A percentile compares a stretch with the other conserved stretches of the same genome.
phyloP scores from a whole-genome alignment of 257 asterid genomes.

The Gardenia jasminoides region DNA sequence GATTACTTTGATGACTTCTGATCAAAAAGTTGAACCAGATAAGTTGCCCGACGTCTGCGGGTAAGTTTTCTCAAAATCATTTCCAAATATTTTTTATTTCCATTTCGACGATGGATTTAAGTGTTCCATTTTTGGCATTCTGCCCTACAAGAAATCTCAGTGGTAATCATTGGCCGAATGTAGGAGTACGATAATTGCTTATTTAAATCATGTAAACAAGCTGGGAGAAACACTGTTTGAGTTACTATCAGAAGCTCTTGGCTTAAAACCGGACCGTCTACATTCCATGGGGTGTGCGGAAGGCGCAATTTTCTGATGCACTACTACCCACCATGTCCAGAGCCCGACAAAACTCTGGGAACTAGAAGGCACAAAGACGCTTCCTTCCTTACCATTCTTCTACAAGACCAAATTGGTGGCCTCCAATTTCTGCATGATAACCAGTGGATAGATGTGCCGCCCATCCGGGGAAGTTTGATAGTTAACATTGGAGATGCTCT shows the following conservation, averaged over 20 bases:
- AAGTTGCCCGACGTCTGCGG: conserved; percentile 64
- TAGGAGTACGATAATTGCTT: too few species aligned
- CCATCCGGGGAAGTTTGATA: conserved; percentile 45
- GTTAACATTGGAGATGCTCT: too few species aligned
- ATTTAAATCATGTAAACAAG: too few species aligned
- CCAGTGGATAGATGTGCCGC: conserved; percentile 46
- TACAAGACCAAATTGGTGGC: conserved; percentile 67
- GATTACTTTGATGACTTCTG: conserved; percentile 26
- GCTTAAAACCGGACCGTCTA: too few species aligned
- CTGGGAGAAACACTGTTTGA: too few species aligned
- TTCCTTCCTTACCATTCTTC: conserved; percentile 49
- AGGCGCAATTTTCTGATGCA: conserved; percentile 39
- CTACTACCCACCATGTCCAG: conserved; percentile 70
- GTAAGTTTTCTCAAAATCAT: conserved; percentile 17
- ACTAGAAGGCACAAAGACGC: conserved; percentile 62
- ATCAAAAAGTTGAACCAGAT: conserved; percentile 30
- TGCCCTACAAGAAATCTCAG: too few species aligned
- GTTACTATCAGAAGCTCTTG: too few species aligned
- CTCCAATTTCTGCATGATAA: conserved; percentile 57
- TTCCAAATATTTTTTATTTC: too few species aligned
- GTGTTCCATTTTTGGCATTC: neutral
- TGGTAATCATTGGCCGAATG: neutral
- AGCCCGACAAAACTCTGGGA: conserved; percentile 72
- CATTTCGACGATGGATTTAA: neutral
- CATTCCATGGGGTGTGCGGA: neutral